These are phyloP conservation scores for Paramarasmius palmivorus DNA, from an alignment of 1,284 basidiomycete genomes.

Conservation along the genomic window DNA sequence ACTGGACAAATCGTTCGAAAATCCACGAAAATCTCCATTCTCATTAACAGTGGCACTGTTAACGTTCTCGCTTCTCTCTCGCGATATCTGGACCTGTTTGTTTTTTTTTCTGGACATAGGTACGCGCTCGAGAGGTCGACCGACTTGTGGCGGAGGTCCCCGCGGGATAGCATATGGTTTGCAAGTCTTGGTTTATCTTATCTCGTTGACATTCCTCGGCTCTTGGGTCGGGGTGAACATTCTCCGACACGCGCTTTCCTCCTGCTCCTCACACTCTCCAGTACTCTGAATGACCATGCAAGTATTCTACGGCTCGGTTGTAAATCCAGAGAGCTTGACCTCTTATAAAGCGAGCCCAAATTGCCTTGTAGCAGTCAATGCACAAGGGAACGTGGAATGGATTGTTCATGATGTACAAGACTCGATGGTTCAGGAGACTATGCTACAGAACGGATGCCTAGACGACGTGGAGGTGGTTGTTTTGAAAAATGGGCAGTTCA, in stretches of 20 bases:
- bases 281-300: background rate
- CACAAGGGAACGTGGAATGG: conserved; percentile 68
- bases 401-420: conserved; percentile 55
- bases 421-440: conserved; percentile 40
- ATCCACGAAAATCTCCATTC: too few relatives aligned
- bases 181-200: too few relatives aligned
- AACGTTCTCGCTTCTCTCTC: too few relatives aligned
- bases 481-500: conserved; percentile 71
- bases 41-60: too few relatives aligned
- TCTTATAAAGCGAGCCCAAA: conserved; percentile 54
- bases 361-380: conserved; percentile 61
- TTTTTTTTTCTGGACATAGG: too few relatives aligned
- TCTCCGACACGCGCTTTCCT: background rate
- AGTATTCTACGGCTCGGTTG: conserved; percentile 67
- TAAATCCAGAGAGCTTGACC: conserved; percentile 63
- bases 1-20: too few relatives aligned
- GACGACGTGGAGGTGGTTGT: conserved; percentile 34
- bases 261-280: background rate
- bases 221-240: background rate
- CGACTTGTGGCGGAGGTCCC: too few relatives aligned
- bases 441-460: conserved; percentile 42
- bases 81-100: too few relatives aligned
- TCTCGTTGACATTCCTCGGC: too few relatives aligned
- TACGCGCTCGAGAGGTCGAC: too few relatives aligned
- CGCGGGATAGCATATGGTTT: too few relatives aligned